Evolutionary conservation across 768 basidiomycete species (phyloP).

Genomic region (Exsudoporus frostii): DNA sequence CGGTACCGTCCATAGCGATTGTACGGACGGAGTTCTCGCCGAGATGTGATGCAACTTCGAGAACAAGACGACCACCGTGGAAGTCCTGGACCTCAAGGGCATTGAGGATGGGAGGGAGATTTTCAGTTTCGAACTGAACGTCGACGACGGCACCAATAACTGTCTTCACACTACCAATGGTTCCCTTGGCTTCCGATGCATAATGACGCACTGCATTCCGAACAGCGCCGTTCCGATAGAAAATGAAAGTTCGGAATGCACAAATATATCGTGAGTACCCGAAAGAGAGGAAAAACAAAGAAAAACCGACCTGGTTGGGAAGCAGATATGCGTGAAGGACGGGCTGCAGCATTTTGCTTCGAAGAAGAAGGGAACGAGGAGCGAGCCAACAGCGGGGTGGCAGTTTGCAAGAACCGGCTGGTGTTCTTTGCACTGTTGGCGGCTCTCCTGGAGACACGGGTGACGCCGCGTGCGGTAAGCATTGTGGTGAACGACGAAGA

Average conservation of each 20-base stretch:
- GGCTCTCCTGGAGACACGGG: constrained; percentile 84
- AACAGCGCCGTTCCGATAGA: background rate
- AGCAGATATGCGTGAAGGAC: constrained; percentile 47
- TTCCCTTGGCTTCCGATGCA: constrained; percentile 81
- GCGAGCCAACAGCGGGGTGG: constrained; percentile 54
- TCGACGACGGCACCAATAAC: constrained; percentile 99
- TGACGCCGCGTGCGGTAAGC: constrained; percentile 84
- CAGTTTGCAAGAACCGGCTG: constrained; percentile 78
- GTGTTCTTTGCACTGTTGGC: constrained; percentile 72
- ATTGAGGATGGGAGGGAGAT: constrained; percentile 94
- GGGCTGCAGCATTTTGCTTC: constrained; percentile 46
- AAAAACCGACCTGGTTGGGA: constrained; percentile 51
- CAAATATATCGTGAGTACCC: constrained; percentile 1
- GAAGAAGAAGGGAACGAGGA: constrained; percentile 44
- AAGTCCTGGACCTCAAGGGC: constrained; percentile 97
- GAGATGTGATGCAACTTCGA: constrained; percentile 97
- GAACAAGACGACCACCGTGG: constrained; percentile 93
- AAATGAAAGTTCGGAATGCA: background rate
- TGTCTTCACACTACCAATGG: constrained; percentile 85
- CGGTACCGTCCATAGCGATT: constrained; percentile 99
- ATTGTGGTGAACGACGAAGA: constrained; percentile 49
- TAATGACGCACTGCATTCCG: constrained; percentile 66
- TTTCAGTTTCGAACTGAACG: constrained; percentile 93
- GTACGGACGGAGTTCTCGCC: constrained; percentile 99
- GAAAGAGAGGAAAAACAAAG: background rate